These are phyloP conservation scores for Solanum hybrid DNA, from an alignment of 305 asterid species.

Conservation along the genomic window DNA sequence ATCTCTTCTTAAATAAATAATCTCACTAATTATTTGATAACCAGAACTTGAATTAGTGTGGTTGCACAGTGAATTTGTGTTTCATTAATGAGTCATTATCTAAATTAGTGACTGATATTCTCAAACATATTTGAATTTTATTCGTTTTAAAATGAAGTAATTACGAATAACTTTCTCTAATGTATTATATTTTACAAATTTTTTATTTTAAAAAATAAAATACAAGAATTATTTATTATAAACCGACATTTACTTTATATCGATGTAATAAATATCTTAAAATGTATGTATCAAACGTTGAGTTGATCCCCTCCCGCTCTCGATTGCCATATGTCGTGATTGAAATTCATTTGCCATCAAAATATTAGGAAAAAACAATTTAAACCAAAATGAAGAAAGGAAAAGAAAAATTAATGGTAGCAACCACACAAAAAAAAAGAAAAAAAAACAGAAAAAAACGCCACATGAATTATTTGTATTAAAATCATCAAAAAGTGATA, in stretches of 20 bases:
- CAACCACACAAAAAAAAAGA: neutral
- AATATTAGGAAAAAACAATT: neutral
- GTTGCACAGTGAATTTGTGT: neutral
- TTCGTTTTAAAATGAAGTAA: neutral
- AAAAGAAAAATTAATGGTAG: neutral
- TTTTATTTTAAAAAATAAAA: neutral
- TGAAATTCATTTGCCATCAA: neutral
- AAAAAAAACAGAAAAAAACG: neutral
- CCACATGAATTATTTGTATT: neutral
- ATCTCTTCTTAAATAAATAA: neutral
- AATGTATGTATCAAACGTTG: neutral
- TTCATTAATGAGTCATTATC: neutral
- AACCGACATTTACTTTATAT: neutral
- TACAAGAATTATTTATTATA: neutral
- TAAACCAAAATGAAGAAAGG: neutral
- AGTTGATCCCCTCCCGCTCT: neutral
- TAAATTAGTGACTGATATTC: neutral
- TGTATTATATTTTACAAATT: neutral
- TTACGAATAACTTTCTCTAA: neutral
- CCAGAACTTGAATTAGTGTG: neutral
- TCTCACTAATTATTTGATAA: neutral
- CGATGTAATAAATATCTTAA: neutral
- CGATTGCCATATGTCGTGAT: neutral
- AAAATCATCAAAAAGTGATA: neutral
- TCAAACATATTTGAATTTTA: neutral